A percentile compares a stretch with the other conserved stretches of the same genome.
These are phyloP conservation scores for Trichoderma gracile DNA, from an alignment of 2,329 filamentous ascomycete species.

Conservation along the genomic window DNA sequence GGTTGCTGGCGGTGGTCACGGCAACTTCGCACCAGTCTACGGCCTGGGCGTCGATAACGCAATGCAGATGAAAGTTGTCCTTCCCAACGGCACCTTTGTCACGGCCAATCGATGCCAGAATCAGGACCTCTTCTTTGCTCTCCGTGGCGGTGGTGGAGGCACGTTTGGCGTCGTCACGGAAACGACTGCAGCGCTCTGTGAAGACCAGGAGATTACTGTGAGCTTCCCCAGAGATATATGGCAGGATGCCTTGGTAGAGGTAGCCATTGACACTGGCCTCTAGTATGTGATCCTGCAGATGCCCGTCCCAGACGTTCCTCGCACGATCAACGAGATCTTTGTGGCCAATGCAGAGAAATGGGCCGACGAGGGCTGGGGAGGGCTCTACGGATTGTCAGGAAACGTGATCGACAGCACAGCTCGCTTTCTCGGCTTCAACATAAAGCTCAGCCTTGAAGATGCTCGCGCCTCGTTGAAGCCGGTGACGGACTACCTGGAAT, in stretches of 20 bases:
- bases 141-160: slow-evolving; percentile 48
- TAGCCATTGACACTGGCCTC: neutral
- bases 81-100: slow-evolving; percentile 45
- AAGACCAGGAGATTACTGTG: slow-evolving; percentile 13
- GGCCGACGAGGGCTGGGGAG: slow-evolving; percentile 21
- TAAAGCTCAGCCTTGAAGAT: neutral
- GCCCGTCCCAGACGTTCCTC: neutral
- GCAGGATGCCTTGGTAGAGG: neutral
- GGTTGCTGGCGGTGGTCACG: slow-evolving; percentile 50
- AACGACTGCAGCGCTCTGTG: slow-evolving; percentile 31
- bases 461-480: neutral
- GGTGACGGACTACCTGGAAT: neutral
- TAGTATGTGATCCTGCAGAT: neutral
- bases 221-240: neutral
- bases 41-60: slow-evolving; percentile 44
- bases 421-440: neutral
- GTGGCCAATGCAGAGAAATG: slow-evolving; percentile 23
- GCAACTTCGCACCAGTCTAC: slow-evolving; percentile 46
- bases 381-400: slow-evolving; percentile 11
- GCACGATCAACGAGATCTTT: slow-evolving; percentile 13
- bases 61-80: slow-evolving; percentile 41
- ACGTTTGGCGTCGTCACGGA: slow-evolving; percentile 49
- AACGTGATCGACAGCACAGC: neutral
- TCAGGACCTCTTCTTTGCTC: slow-evolving; percentile 52
- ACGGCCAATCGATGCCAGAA: slow-evolving; percentile 45